Evolutionary conservation across 441 rosid genomes (phyloP).

Genomic region (Corymbia calophylla): DNA sequence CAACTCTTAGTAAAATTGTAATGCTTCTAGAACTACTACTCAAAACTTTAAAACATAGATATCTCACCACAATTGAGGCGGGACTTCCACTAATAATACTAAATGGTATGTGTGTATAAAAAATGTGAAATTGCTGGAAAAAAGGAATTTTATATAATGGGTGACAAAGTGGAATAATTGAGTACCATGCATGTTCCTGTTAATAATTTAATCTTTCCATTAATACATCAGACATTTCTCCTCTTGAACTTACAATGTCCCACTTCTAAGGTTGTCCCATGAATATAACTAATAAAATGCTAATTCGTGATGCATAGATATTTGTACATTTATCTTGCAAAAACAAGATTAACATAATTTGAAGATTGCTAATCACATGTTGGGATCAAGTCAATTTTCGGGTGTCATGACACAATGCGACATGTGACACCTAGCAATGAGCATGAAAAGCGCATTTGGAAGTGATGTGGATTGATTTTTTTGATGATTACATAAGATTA

Average conservation of each 20-base stretch:
- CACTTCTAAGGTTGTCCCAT: not conserved
- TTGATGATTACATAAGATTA: not conserved
- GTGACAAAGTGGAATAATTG: too few species aligned
- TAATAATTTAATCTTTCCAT: too few species aligned
- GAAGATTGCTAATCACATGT: not conserved
- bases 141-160: too few species aligned
- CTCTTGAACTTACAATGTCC: not conserved
- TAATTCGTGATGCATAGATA: accelerated
- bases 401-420: not conserved
- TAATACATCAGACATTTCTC: not conserved
- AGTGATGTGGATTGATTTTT: not conserved
- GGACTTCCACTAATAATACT: too few species aligned
- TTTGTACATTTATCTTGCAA: not conserved
- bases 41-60: too few species aligned
- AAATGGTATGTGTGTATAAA: too few species aligned
- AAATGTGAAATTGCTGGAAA: too few species aligned
- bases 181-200: too few species aligned
- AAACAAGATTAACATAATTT: not conserved
- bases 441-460: accelerated
- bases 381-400: not conserved
- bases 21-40: too few species aligned
- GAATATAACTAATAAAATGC: not conserved
- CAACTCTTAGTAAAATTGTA: too few species aligned
- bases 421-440: not conserved
- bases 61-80: too few species aligned